Percentiles rank a stretch among this genome's conserved stretches.
phyloP scores from a whole-genome alignment of 768 basidiomycete genomes.

The Boletus pseudo-olivaceus region DNA sequence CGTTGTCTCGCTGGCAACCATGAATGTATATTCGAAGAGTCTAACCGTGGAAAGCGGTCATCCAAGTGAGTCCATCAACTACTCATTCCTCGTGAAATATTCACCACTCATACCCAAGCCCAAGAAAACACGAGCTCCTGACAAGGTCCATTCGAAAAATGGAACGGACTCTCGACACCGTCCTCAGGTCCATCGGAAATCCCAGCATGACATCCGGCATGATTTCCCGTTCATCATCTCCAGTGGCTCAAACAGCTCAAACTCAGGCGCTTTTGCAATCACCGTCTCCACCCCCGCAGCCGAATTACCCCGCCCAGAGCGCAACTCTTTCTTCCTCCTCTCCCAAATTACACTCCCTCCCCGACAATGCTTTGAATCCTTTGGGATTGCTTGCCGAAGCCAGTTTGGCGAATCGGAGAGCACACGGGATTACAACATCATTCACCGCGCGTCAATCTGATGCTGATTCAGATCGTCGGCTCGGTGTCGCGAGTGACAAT shows the following conservation, averaged over 20 bases:
- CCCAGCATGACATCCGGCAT: conserved; percentile 75
- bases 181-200: conserved; percentile 84
- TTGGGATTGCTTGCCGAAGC: conserved; percentile 91
- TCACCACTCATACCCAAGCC: conserved; percentile 31
- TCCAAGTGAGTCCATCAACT: conserved; percentile 54
- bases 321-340: conserved; percentile 43
- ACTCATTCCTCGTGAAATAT: conserved; percentile 20
- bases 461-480: conserved; percentile 41
- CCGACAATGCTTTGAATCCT: conserved; percentile 90
- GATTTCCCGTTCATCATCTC: conserved; percentile 80
- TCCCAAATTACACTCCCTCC: conserved; percentile 85
- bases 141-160: conserved; percentile 83
- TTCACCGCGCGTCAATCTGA: conserved; percentile 38
- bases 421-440: conserved; percentile 44
- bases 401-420: conserved; percentile 70
- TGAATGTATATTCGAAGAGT: conserved; percentile 96
- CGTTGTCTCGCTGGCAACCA: conserved; percentile 75
- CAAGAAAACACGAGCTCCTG: conserved; percentile 80
- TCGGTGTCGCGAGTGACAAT: conserved; percentile 81
- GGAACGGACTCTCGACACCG: conserved; percentile 91
- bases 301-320: conserved; percentile 25
- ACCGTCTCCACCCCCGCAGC: conserved; percentile 47
- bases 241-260: conserved; percentile 45
- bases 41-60: conserved; percentile 88
- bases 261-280: conserved; percentile 58